Evolutionary conservation across 345 rosid genomes (phyloP), one percentile per base, ranked within the genome.

Genomic region (Populus pruinosa): DNA sequence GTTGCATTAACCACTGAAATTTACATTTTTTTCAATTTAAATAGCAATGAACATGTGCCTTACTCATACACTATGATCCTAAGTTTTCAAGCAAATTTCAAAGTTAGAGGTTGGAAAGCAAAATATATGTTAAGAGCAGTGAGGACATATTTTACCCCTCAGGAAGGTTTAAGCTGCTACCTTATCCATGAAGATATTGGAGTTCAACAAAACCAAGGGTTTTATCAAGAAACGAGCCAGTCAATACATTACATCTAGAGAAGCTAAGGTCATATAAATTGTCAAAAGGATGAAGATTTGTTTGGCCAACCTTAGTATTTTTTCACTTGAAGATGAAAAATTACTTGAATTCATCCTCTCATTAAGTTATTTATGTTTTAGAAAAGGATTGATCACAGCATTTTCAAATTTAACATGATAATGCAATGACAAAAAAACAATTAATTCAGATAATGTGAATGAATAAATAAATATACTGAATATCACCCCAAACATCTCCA

Each of bases 401-500:
- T 1, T 70, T 44, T 70, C 49, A 14, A 29, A 70, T 27, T 70
- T 29, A n/a, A 21, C 18, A 18, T 49, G n/a, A 4, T 68, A 68
- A 68, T 68, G 72, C 72, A 69, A 41, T 69, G 55, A 20, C 2
- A 16, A 67, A 67, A 31, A 43, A 36, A 67, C 41, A 20, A 67
- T 36, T n/a, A 8, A 36, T 35, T 18, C 41, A 18, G 13, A 67
- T 31, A 43, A 43, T 35, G 16, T 9, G 70, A 3, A 65, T 16
- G 6, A 65, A 18, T 6, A 2, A 47, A 70, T 44, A 71, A 71
- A 71, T 29, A 25, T 20, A 18, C 27, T 31, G 33, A 38, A 65
- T 68, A 75, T 41, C 44, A 47, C 67, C 65, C 50, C 83, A 41
- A 79, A 66, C 63, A 67, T 49, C 39, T 75, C 11, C 35, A 12